Base-by-base conservation (phyloP, 768 basidiomycete species). In the Imleria badia region DNA sequence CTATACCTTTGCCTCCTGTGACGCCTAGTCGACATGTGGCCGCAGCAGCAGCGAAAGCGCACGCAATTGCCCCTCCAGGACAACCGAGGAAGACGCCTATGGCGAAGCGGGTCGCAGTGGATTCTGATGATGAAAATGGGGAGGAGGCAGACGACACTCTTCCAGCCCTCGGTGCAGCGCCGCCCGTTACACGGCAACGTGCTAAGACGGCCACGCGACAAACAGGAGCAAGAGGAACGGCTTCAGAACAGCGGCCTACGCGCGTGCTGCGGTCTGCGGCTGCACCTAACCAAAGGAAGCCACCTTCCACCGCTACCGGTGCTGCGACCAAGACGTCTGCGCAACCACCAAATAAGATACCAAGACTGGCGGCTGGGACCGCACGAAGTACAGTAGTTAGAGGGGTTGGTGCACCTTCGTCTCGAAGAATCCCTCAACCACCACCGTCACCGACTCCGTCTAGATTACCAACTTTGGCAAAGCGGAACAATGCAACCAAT, bases 71-170 rank as follows among this genome's bases (percentile, higher is more conserved):
- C 12, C 87, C 91, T 19, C 90, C 88, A 10, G 89, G 87, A 19
- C 92, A 91, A 66, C 91, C 89, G 30, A 85, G 86, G 60, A 97
- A 96, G 76, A 94, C 93, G 1, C 94, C 94, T 0, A 79, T 83
- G 50, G 78, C 84, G 43, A 92, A 94, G 72, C 84, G 89, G 36
- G 58, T 78, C 11, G 83, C 84, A 1, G 77, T 80, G 48, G 87
- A 87, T 57, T 85, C 85, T 3, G 87, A 86, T 44, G 82, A 84
- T 46, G 87, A 89, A 40, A 84, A 75, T 41, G 72, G 67, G 20
- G 75, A 71, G 30, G 85, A 82, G 56, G 76, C 74, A 22, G 79
- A 80, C 39, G 86, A 89, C 61, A 76, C 82, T 3, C 74, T 90
- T 9, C 89, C 88, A 31, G 79, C 84, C 8, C 74, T 91, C 17